A percentile compares a stretch with the other conserved stretches of the same genome.
Evolutionary conservation across 1,284 basidiomycete genomes (phyloP).

Genomic region (Marasmius sp.): DNA sequence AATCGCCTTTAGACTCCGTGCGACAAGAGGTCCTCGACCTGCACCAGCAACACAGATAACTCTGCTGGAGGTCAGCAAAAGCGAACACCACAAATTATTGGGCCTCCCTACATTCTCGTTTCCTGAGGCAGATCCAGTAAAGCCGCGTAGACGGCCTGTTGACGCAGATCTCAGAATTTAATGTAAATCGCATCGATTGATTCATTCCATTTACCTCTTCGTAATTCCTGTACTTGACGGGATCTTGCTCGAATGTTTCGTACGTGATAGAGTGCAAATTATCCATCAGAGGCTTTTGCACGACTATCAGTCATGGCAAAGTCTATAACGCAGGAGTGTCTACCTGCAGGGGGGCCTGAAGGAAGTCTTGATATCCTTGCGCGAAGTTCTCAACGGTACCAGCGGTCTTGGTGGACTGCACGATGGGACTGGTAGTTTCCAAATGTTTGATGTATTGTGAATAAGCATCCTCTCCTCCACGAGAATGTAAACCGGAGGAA

Average conservation of each 20-base stretch:
- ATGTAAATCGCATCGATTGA: slow-evolving; percentile 9
- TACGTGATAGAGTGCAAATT: slow-evolving; percentile 95
- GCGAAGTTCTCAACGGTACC: slow-evolving; percentile 89
- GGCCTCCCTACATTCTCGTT: slow-evolving; percentile 53
- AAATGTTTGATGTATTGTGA: slow-evolving; percentile 87
- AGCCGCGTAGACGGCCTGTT: slow-evolving; percentile 80
- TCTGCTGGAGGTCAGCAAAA: slow-evolving; percentile 40
- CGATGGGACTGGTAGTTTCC: slow-evolving; percentile 70
- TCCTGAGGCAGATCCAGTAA: slow-evolving; percentile 66
- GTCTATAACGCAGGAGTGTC: slow-evolving; percentile 3
- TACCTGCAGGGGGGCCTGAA: slow-evolving; percentile 93
- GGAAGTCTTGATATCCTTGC: slow-evolving; percentile 90
- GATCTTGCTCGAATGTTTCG: slow-evolving; percentile 97
- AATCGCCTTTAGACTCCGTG: slow-evolving; percentile 80
- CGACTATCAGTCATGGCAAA: slow-evolving; percentile 4
- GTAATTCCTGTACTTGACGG: slow-evolving; percentile 94
- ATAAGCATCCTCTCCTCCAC: slow-evolving; percentile 87
- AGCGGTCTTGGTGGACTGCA: slow-evolving; percentile 55
- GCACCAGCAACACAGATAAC: slow-evolving; percentile 92
- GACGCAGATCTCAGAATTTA: slow-evolving; percentile 13
- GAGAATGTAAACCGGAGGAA: slow-evolving; percentile 59
- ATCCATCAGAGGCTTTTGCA: slow-evolving; percentile 87
- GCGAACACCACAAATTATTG: slow-evolving; percentile 11
- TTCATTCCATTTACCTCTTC: slow-evolving; percentile 67
- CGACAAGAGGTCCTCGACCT: slow-evolving; percentile 93